phyloP scores from a whole-genome alignment of 208 protist species.

The Porcisia deanei region DNA sequence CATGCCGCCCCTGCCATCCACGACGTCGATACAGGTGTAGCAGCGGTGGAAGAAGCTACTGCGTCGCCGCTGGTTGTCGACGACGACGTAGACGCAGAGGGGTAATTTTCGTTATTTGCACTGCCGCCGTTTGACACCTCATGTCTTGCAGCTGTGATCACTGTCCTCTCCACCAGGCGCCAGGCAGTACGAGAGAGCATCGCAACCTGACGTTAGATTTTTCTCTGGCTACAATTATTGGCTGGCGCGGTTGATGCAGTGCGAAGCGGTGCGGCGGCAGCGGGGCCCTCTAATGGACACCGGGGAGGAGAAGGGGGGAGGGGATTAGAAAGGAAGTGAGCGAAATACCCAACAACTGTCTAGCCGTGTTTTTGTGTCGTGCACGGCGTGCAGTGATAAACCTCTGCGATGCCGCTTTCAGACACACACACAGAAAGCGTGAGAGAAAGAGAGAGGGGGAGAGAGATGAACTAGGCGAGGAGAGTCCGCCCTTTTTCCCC shows the following conservation, averaged over 20 bases:
- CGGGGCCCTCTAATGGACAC: background rate
- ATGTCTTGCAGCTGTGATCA: constrained; percentile 2
- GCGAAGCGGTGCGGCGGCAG: background rate
- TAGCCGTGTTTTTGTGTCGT: background rate
- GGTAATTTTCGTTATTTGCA: background rate
- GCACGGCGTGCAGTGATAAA: background rate
- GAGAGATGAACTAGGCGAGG: background rate
- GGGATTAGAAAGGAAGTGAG: background rate
- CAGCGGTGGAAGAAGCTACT: background rate
- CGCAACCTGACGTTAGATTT: background rate
- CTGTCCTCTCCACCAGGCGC: constrained; percentile 13
- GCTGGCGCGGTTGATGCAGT: background rate
- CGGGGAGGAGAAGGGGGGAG: too few species aligned
- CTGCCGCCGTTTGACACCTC: background rate
- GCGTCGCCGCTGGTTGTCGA: background rate
- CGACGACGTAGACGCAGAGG: constrained; percentile 3
- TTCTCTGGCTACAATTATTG: background rate
- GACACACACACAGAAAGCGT: background rate
- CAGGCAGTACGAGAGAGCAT: constrained; percentile 18
- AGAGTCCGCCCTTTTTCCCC: too few species aligned
- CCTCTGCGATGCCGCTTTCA: background rate
- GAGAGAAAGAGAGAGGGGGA: background rate
- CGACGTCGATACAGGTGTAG: constrained; percentile 23
- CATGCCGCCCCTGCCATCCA: constrained; percentile 88
- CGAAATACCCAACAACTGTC: background rate